phyloP scores from a whole-genome alignment of 2,329 filamentous ascomycete genomes.

The Colletotrichum chrysophilum region DNA sequence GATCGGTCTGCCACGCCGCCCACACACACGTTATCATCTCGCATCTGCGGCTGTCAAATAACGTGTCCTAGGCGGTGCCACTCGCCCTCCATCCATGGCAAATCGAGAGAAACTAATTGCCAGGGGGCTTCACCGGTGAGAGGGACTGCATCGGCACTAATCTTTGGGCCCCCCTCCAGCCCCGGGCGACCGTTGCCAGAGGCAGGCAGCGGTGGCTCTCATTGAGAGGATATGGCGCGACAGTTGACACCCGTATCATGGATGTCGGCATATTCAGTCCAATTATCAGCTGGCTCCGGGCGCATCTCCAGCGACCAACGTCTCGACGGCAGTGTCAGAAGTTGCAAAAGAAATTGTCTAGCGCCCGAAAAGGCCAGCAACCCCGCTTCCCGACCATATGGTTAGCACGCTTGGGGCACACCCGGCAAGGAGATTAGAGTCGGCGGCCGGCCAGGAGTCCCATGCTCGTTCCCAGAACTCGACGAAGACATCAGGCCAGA shows the following conservation, averaged over 20 bases:
- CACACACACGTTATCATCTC: slow-evolving; percentile 16
- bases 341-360: slow-evolving; percentile 10
- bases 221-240: neutral
- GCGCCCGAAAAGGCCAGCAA: slow-evolving; percentile 5
- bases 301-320: neutral
- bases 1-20: slow-evolving; percentile 20
- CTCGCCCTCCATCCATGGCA: neutral
- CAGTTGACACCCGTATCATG: neutral
- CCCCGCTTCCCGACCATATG: slow-evolving; percentile 18
- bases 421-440: slow-evolving; percentile 1
- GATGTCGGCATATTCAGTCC: neutral
- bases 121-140: slow-evolving; percentile 4
- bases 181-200: neutral
- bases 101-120: neutral
- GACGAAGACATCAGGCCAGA: neutral
- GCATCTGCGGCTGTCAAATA: slow-evolving; percentile 1
- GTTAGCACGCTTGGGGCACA: neutral
- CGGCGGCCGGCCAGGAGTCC: neutral
- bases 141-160: slow-evolving; percentile 6
- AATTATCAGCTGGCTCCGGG: neutral
- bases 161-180: neutral
- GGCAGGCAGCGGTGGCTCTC: neutral
- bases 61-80: neutral
- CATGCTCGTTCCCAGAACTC: slow-evolving; percentile 2
- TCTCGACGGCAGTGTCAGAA: slow-evolving; percentile 4